A percentile compares a stretch with the other conserved stretches of the same genome.
Conservation (phyloP, 228 moss, liverwort and hornwort species). For the Sphagnum fallax region DNA sequence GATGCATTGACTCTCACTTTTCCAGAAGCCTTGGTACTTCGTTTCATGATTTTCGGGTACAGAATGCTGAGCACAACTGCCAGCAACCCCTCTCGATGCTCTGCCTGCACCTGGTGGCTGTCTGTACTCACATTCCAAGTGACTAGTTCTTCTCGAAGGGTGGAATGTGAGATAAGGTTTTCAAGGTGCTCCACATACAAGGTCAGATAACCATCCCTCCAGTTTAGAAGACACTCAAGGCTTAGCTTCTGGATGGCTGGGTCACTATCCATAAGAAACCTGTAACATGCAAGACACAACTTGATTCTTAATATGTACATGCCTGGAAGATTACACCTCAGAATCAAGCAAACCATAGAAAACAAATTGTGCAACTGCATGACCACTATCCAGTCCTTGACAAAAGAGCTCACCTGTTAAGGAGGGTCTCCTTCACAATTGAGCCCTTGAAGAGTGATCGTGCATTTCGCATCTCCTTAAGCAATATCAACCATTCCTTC, state of each 20-base stretch:
- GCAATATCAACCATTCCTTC: conserved; percentile 83
- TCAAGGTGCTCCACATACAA: conserved; percentile 64
- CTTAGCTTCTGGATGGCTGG: conserved; percentile 77
- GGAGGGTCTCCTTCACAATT: conserved; percentile 61
- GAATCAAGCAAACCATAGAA: neutral
- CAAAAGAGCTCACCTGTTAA: conserved; percentile 37
- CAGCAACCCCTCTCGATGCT: conserved; percentile 67
- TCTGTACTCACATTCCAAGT: conserved; percentile 85
- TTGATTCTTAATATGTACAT: too few relatives aligned
- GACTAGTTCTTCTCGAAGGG: conserved; percentile 84
- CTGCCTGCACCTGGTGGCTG: conserved; percentile 67
- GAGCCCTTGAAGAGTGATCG: conserved; percentile 68
- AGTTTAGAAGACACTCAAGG: conserved; percentile 78
- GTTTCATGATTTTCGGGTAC: conserved; percentile 92
- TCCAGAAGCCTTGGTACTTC: conserved; percentile 75
- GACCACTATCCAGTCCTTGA: neutral
- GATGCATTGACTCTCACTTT: conserved; percentile 32
- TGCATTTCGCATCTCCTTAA: conserved; percentile 80
- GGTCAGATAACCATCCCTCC: conserved; percentile 82
- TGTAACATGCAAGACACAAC: conserved; percentile 11
- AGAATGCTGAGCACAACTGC: conserved; percentile 64
- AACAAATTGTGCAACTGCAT: neutral
- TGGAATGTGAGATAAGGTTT: conserved; percentile 78
- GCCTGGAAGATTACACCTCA: too few relatives aligned
- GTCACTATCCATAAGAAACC: conserved; percentile 81